Evolutionary conservation across 495 filamentous ascomycete species (phyloP).

Genomic region (Penicillium paxilli): DNA sequence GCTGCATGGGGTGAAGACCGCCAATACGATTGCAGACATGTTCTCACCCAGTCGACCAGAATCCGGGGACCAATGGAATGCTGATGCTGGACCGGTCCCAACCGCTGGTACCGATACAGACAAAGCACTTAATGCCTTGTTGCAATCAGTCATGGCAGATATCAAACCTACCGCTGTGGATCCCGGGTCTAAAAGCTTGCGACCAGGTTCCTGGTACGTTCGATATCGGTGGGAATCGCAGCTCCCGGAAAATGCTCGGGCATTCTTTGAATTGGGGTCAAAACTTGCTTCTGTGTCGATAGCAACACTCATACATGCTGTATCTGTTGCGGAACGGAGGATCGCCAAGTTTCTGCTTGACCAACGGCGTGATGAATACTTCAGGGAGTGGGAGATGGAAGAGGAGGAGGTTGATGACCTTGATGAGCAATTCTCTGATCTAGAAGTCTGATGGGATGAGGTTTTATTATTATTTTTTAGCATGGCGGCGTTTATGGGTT

Average conservation of each 20-base stretch:
- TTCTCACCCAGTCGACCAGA: conserved; percentile 45
- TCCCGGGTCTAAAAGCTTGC: conserved; percentile 29
- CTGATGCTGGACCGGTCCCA: background rate
- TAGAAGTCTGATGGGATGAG: conserved; percentile 15
- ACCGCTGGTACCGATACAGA: conserved; percentile 20
- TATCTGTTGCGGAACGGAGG: conserved; percentile 46
- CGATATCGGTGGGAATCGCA: conserved; percentile 58
- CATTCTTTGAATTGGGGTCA: conserved; percentile 58
- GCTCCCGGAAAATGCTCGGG: conserved; percentile 51
- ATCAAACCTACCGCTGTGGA: conserved; percentile 32
- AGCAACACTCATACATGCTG: conserved; percentile 46
- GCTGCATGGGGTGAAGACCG: conserved; percentile 41
- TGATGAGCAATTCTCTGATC: conserved; percentile 29
- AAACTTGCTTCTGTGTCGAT: conserved; percentile 46
- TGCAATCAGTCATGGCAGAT: conserved; percentile 38
- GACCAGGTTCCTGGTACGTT: conserved; percentile 57
- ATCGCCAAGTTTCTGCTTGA: conserved; percentile 43
- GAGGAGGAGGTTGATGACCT: conserved; percentile 27
- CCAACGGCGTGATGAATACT: conserved; percentile 29
- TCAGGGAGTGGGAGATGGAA: conserved; percentile 16
- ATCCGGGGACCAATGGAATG: background rate
- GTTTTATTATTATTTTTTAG: conserved; percentile 1
- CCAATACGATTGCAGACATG: conserved; percentile 47
- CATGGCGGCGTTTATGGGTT: background rate
- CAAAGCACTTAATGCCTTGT: conserved; percentile 31